Conservation (phyloP, 306 rosid species). For the Cicer arietinum region DNA sequence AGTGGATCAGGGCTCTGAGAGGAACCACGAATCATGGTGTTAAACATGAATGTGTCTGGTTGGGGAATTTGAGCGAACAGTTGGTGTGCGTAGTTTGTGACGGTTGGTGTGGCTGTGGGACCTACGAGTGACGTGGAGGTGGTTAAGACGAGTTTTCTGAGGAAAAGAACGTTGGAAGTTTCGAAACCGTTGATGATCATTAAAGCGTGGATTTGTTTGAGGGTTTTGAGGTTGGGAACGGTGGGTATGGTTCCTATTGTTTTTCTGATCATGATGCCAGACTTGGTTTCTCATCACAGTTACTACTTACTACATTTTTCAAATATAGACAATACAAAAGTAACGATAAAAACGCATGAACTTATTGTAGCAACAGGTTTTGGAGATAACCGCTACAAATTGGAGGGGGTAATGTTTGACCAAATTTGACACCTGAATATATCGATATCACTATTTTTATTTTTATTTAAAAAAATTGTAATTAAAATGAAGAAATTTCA, state of each 20-base stretch:
- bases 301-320: too few species aligned
- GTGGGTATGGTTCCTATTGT: constrained; percentile 52
- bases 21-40: constrained; percentile 76
- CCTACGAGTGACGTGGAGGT: constrained; percentile 59
- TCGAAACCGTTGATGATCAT: constrained; percentile 66
- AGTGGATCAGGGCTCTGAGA: constrained; percentile 66
- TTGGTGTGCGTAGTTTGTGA: constrained; percentile 63
- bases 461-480: too few species aligned
- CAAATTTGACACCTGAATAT: too few species aligned
- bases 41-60: constrained; percentile 81
- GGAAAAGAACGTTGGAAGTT: constrained; percentile 52
- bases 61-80: constrained; percentile 64
- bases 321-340: too few species aligned
- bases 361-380: too few species aligned
- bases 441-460: too few species aligned
- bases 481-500: too few species aligned
- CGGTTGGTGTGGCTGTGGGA: constrained; percentile 41
- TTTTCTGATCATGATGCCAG: constrained; percentile 59
- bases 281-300: neutral
- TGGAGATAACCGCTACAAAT: too few species aligned
- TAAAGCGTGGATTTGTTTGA: constrained; percentile 71
- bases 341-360: too few species aligned
- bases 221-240: constrained; percentile 49
- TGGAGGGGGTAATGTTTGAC: too few species aligned
- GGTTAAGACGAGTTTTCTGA: constrained; percentile 61